Evolutionary conservation across 2,329 filamentous ascomycete genomes (phyloP).

Genomic region (Bipolaris zeicola): DNA sequence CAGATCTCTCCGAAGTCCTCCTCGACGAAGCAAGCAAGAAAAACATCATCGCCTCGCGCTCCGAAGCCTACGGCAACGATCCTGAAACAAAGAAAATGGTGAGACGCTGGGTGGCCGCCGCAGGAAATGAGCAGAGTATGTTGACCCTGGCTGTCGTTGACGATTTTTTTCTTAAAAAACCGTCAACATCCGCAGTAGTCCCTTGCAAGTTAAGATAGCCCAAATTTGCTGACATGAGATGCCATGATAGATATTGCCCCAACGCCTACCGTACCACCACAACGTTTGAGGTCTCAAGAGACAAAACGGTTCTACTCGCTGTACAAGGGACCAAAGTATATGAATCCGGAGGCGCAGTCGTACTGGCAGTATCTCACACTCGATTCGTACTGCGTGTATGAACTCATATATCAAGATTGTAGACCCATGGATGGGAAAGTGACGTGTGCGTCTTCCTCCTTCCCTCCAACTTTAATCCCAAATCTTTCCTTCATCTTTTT

Average conservation of each 20-base stretch:
- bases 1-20: conserved; percentile 6
- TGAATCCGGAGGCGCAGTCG: conserved; percentile 5
- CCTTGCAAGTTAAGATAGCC: not conserved
- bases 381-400: conserved; percentile 10
- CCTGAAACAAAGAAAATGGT: not conserved
- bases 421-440: conserved; percentile 3
- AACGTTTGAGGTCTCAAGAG: not conserved
- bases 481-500: not conserved
- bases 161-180: not conserved
- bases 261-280: not conserved
- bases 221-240: not conserved
- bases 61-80: conserved; percentile 4
- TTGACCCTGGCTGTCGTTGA: conserved; percentile 5
- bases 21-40: conserved; percentile 12
- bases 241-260: not conserved
- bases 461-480: too few species aligned
- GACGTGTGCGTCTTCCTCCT: conserved; percentile 1
- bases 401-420: conserved; percentile 10
- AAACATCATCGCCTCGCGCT: conserved; percentile 1
- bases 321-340: conserved; percentile 9
- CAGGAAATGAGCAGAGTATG: conserved; percentile 13
- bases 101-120: not conserved
- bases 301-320: conserved; percentile 15
- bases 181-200: not conserved
- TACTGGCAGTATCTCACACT: conserved; percentile 13